Base-by-base conservation (phyloP, 164 flowering plant genomes). In the Vitis cinerea region DNA sequence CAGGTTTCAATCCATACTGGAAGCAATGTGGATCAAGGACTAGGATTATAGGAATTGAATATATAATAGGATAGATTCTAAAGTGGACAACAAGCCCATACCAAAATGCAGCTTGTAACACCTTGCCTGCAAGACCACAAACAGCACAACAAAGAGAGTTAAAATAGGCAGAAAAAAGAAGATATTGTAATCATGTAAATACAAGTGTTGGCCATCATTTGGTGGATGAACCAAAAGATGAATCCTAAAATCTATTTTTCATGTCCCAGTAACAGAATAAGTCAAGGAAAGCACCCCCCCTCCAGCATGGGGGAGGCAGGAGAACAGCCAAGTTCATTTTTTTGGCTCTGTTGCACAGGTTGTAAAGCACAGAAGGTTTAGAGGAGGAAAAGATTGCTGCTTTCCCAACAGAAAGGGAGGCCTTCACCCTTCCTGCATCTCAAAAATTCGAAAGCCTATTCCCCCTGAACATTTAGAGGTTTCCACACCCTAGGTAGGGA, bases 81-180 rank as follows among this genome's bases (percentile, higher is more conserved):
- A 95, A 84, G 78, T 95, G 98, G 83, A 95, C 98, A 72, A 91
- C 84, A 67, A 95, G 89, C 65, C 97, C 99, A 81, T 88, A 93
- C 96, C 94, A 95, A 71, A 91, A 67, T 75, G 96, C 96, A 67
- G 94, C 93, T 77, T 93, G 98, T 59, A 83, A 54, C 19, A 86
- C 27, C 37, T 77, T 78, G 31, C 95, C 99, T 92, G 88, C 49
- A 71, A 71, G 72, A 6, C 44, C 60, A 58, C 69, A 70, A 70
- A 70, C 0, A 52, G 37, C 8, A 61, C 4, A 3, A 31, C 19
- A 47, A 37, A 31, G 13, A 15, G 15, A 23, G 55, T 6, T 19
- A 44, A 16, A 14, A 19, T n/a, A 14, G 13, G 54, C 16, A 52
- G 6, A 23, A 50, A 53, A 52, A 8, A 15, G 50, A 19, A 17